phyloP scores from a whole-genome alignment of 2,329 filamentous ascomycete species.

The Albophoma yamanashiensis region DNA sequence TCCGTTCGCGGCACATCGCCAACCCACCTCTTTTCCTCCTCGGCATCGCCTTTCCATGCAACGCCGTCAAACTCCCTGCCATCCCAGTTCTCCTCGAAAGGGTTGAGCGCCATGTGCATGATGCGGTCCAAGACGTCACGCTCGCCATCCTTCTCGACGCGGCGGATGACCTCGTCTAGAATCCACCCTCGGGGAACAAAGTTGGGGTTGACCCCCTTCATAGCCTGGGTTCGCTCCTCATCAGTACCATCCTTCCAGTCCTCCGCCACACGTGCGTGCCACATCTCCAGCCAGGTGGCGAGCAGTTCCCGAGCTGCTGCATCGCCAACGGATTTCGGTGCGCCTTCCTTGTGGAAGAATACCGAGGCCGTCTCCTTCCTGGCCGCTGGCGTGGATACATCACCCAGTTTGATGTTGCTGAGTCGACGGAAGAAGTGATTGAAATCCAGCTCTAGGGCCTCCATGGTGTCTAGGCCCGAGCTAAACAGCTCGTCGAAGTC shows the following conservation, averaged over 20 bases:
- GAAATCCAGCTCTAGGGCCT: slow-evolving; percentile 79
- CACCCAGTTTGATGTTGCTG: slow-evolving; percentile 47
- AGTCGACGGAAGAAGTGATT: slow-evolving; percentile 86
- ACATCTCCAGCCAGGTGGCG: slow-evolving; percentile 71
- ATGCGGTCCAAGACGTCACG: slow-evolving; percentile 65
- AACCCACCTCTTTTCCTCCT: slow-evolving; percentile 74
- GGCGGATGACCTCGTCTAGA: slow-evolving; percentile 81
- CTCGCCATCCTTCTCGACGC: slow-evolving; percentile 78
- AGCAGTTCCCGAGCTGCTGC: slow-evolving; percentile 56
- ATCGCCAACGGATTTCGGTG: slow-evolving; percentile 47
- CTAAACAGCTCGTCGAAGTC: slow-evolving; percentile 79
- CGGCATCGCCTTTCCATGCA: slow-evolving; percentile 45
- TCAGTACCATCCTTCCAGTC: slow-evolving; percentile 62
- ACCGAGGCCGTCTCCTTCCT: slow-evolving; percentile 51
- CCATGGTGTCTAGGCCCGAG: slow-evolving; percentile 71
- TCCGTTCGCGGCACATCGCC: slow-evolving; percentile 72
- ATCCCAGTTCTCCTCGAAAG: slow-evolving; percentile 73
- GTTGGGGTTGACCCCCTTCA: slow-evolving; percentile 86
- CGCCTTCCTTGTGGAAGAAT: slow-evolving; percentile 74
- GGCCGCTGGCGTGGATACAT: slow-evolving; percentile 53
- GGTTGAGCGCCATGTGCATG: slow-evolving; percentile 74
- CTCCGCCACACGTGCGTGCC: slow-evolving; percentile 59
- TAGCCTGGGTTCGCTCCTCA: slow-evolving; percentile 52
- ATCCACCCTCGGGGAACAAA: slow-evolving; percentile 89
- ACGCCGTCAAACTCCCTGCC: slow-evolving; percentile 35